Conservation (phyloP, 495 filamentous ascomycete species). For the Sabuloglossum arenarium region DNA sequence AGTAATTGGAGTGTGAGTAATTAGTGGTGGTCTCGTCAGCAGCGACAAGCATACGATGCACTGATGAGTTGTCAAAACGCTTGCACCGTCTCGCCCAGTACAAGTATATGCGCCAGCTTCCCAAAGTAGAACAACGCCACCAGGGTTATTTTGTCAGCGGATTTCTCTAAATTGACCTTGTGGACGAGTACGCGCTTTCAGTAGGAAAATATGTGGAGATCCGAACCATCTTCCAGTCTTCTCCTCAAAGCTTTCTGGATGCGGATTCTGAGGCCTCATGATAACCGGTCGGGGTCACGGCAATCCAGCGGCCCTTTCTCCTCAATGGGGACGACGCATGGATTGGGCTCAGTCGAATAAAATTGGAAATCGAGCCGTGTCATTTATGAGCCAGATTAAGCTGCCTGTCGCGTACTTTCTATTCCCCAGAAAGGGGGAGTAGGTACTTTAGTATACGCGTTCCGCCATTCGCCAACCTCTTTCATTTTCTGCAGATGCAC, state of each 20-base stretch:
- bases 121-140: constrained; percentile 1
- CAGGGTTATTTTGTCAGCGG: neutral
- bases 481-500: neutral
- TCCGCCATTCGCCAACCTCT: neutral
- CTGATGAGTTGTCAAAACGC: constrained; percentile 78
- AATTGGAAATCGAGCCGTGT: neutral
- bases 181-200: neutral
- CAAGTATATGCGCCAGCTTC: constrained; percentile 19
- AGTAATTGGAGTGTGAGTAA: neutral
- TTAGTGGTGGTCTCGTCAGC: constrained; percentile 12
- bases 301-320: neutral
- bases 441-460: constrained; percentile 1
- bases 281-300: neutral
- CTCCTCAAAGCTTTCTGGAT: neutral
- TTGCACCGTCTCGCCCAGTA: constrained; percentile 33
- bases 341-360: neutral
- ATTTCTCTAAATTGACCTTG: neutral
- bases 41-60: constrained; percentile 42
- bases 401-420: neutral
- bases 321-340: neutral
- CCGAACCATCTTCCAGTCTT: neutral
- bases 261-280: neutral
- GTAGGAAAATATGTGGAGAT: neutral
- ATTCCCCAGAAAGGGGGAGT: neutral
- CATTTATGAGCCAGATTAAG: neutral